phyloP scores from a whole-genome alignment of 2,329 filamentous ascomycete genomes.

The Ceratocystis papillata region DNA sequence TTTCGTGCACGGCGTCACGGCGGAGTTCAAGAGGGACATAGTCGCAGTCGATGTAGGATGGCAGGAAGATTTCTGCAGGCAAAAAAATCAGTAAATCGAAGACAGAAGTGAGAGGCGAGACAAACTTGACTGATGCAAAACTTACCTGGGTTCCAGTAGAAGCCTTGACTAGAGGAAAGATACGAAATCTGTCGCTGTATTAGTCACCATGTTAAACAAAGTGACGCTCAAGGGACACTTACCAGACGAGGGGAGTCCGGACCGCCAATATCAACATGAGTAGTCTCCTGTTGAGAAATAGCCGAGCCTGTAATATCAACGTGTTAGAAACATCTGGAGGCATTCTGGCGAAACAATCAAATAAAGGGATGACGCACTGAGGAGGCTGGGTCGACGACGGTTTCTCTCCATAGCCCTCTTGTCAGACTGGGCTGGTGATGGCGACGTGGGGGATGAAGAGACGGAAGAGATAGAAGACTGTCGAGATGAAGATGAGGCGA shows the following conservation, averaged over 20 bases:
- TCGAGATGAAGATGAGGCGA: slow-evolving; percentile 36
- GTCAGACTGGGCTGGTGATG: slow-evolving; percentile 27
- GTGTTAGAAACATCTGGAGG: neutral
- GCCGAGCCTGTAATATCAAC: slow-evolving; percentile 48
- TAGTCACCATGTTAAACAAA: neutral
- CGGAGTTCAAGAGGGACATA: slow-evolving; percentile 64
- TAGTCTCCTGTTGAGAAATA: slow-evolving; percentile 62
- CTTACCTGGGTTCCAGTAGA: slow-evolving; percentile 69
- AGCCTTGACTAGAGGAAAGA: slow-evolving; percentile 67
- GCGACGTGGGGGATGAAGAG: slow-evolving; percentile 43
- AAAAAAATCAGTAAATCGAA: slow-evolving; percentile 11
- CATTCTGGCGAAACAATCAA: neutral
- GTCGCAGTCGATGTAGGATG: slow-evolving; percentile 64
- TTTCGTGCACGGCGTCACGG: slow-evolving; percentile 68
- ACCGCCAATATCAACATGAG: slow-evolving; percentile 68
- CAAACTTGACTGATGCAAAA: neutral
- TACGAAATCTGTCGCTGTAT: slow-evolving; percentile 55
- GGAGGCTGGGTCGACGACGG: slow-evolving; percentile 48
- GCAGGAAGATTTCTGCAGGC: slow-evolving; percentile 61
- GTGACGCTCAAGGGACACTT: slow-evolving; percentile 38
- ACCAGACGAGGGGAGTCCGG: slow-evolving; percentile 61
- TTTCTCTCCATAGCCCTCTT: slow-evolving; percentile 20
- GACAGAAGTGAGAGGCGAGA: neutral
- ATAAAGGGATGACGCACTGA: slow-evolving; percentile 39
- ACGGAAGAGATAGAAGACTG: slow-evolving; percentile 35